Base-by-base conservation (phyloP, 2,329 filamentous ascomycete genomes). In the Zasmidium citrigriseum region DNA sequence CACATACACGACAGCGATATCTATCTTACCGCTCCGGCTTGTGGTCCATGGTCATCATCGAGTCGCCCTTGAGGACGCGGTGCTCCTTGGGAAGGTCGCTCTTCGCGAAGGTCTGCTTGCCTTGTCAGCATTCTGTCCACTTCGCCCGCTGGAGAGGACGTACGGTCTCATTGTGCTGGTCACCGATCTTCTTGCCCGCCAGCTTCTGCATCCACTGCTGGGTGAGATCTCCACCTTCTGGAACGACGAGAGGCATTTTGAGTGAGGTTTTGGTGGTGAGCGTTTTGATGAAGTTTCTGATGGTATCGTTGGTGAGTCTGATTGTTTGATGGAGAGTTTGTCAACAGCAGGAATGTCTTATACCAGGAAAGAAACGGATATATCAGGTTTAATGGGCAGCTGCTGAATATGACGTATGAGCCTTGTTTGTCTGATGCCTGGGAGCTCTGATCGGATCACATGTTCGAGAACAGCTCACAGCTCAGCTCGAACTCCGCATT, bases 111-210 rank as follows among this genome's bases (percentile, higher is more conserved):
- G 78, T 81, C 79, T 81, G 52, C 14, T n/a, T 20, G 22, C 18
- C 29, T 53, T 38, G 29, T 41, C 25, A 12, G 34, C 34, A n/a
- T 4, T 41, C 34, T n/a, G 34, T 9, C n/a, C n/a, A n/a, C n/a
- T n/a, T n/a, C n/a, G n/a, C n/a, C n/a, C n/a, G n/a, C n/a, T n/a
- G n/a, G n/a, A n/a, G n/a, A n/a, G n/a, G n/a, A 64, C 68, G 47
- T 68, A 80, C 79, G 20, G 75, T 74, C 61, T 80, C 76, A 58
- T 80, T 73, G 44, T 74, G 74, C 24, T 59, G 55, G 14, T 82
- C 79, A 12, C 80, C 80, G 38, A 82, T 68, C 69, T 80, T 81
- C 78, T 82, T 82, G 64, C 80, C 80, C 67, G 78, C 74, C 21
- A 82, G 72, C 73, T 81, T 76, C 65, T 71, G 75, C 68, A 72